Conservation (phyloP, 192 early-diverging fungal species). For the Backusella psychrophila region DNA sequence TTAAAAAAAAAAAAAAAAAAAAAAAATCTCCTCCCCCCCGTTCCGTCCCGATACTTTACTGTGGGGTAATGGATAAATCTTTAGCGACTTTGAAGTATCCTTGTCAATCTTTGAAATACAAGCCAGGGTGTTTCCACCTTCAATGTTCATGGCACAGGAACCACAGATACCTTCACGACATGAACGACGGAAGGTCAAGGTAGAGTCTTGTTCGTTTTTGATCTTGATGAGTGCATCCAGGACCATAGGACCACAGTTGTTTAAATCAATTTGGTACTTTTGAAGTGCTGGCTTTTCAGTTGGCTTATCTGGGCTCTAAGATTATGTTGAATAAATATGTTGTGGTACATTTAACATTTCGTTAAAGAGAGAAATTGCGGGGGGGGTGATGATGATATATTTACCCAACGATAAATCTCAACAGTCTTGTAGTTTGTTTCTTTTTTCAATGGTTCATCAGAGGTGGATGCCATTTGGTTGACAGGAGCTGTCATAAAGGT, state of each 20-base stretch:
- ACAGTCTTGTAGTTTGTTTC: slow-evolving; percentile 79
- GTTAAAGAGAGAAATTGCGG: background rate
- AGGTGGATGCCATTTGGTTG: slow-evolving; percentile 1
- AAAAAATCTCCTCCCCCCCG: background rate
- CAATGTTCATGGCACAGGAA: slow-evolving; percentile 99
- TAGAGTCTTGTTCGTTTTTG: slow-evolving; percentile 94
- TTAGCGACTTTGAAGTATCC: slow-evolving; percentile 58
- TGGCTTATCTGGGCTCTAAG: slow-evolving; percentile 85
- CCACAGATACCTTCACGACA: slow-evolving; percentile 98
- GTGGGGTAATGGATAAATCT: slow-evolving; percentile 97
- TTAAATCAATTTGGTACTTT: slow-evolving; percentile 88
- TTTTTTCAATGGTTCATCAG: slow-evolving; percentile 33
- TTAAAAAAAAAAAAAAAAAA: background rate
- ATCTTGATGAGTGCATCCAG: slow-evolving; percentile 96
- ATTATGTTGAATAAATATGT: background rate
- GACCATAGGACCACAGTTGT: slow-evolving; percentile 93
- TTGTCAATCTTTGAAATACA: slow-evolving; percentile 89
- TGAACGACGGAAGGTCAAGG: slow-evolving; percentile 92
- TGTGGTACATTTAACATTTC: background rate
- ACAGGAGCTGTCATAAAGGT: background rate
- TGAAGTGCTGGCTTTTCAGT: slow-evolving; percentile 85
- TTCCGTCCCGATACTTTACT: slow-evolving; percentile 44
- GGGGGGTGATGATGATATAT: background rate
- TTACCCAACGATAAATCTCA: slow-evolving; percentile 95
- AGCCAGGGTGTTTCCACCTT: slow-evolving; percentile 94